Base-by-base conservation (phyloP, 1,284 basidiomycete genomes). In the Moesziomyces antarcticus region DNA sequence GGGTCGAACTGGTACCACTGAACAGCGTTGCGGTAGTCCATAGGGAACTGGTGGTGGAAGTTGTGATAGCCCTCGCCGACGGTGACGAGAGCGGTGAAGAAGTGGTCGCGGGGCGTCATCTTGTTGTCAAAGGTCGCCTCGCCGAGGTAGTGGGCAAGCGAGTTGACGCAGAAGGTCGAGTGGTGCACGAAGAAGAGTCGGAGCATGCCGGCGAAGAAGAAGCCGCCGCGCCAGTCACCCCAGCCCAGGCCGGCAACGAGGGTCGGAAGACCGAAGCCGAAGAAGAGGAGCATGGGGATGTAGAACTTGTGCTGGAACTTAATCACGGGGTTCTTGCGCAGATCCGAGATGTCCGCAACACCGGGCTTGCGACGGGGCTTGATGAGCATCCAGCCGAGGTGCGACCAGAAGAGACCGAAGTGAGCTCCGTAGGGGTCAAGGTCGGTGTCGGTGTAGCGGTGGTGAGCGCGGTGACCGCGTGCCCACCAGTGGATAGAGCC, bases 21-120 rank as follows among this genome's bases (percentile, higher is more conserved):
- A 33, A 80, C 65, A 18, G 81, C 82, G 58, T 83, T 83, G 20
- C 82, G 76, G 74, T 79, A 82, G 72, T 83, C 81, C 80, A 83
- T 82, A 35, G 81, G 81, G 78, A 83, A 83, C 57, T 83, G 80
- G 68, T 83, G 81, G 75, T 83, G 81, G 78, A 82, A 83, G 68
- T 83, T 83, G 78, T 83, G 81, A 73, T 83, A 83, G 21, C 81
- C 81, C 61, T 83, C 81, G 16, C 81, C 81, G 30, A 83, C 75
- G 40, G 81, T 83, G 49, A 80, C 81, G 18, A 83, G 63, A 13
- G 81, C 81, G 44, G 81, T 83, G 56, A 83, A 72, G 49, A 81
- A 73, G 72, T 83, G 79, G 71, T 83, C 81, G 47, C 81, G 80
- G 27, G 81, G 81, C n/a, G 80, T 77, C 69, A 81, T 79, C 71